These are phyloP conservation scores for Jaltomata sinuosa DNA, from an alignment of 257 asterid species.

Conservation along the genomic window DNA sequence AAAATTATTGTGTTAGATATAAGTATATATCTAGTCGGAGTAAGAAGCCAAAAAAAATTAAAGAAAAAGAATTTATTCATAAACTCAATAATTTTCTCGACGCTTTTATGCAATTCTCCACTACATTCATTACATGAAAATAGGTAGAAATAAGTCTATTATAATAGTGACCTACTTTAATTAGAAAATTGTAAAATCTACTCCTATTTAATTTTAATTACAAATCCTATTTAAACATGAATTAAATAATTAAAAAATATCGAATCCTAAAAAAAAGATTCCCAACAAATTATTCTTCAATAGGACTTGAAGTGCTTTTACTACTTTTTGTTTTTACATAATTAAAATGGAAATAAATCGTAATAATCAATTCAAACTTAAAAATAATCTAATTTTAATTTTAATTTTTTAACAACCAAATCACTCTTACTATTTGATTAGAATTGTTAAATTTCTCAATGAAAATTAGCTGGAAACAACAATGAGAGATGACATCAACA, in stretches of 20 bases:
- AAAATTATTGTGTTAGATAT: not conserved
- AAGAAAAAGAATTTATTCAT: not conserved
- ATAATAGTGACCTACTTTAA: not conserved
- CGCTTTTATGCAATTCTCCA: not conserved
- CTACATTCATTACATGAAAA: not conserved
- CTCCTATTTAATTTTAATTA: too few relatives aligned
- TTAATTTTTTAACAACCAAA: not conserved
- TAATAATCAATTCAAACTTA: not conserved
- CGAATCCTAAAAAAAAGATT: too few relatives aligned
- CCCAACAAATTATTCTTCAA: not conserved
- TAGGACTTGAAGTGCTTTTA: not conserved
- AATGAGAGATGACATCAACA: not conserved
- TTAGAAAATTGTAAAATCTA: too few relatives aligned
- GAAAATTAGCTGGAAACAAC: not conserved
- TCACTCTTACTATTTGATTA: not conserved
- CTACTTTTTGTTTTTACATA: not conserved
- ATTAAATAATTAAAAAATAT: too few relatives aligned
- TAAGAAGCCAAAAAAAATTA: not conserved
- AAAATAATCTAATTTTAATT: not conserved
- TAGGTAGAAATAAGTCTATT: not conserved
- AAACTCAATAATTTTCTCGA: not conserved
- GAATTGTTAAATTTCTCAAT: not conserved
- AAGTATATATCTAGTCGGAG: not conserved
- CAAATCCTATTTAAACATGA: too few relatives aligned
- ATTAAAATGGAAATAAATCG: not conserved